A percentile compares a stretch with the other conserved stretches of the same genome.
phyloP scores from a whole-genome alignment of 2,329 filamentous ascomycete species.

The Biscogniauxia mediterranea region DNA sequence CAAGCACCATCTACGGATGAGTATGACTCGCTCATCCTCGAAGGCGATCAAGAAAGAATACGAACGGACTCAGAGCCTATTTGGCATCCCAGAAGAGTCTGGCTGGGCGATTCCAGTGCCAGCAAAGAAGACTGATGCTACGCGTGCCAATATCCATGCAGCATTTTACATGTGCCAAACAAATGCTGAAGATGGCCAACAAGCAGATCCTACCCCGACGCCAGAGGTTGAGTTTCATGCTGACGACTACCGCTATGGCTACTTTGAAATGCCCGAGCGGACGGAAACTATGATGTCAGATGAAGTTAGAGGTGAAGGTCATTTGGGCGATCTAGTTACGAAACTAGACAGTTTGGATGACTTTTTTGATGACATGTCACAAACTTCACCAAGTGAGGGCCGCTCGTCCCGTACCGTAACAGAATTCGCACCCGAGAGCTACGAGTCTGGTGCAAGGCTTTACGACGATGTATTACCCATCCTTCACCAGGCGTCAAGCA shows the following conservation, averaged over 20 bases:
- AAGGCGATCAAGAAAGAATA: slow-evolving; percentile 89
- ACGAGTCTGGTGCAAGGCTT: slow-evolving; percentile 74
- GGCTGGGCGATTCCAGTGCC: slow-evolving; percentile 96
- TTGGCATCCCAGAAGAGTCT: slow-evolving; percentile 92
- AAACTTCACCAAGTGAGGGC: slow-evolving; percentile 60
- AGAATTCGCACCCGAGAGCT: slow-evolving; percentile 62
- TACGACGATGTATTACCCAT: slow-evolving; percentile 94
- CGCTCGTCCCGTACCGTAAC: slow-evolving; percentile 62
- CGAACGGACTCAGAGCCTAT: slow-evolving; percentile 88
- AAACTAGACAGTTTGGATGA: slow-evolving; percentile 78
- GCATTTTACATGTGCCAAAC: slow-evolving; percentile 92
- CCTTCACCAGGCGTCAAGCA: slow-evolving; percentile 78
- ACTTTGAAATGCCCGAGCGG: slow-evolving; percentile 69
- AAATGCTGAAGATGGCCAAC: slow-evolving; percentile 54
- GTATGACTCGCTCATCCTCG: slow-evolving; percentile 88
- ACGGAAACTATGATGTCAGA: slow-evolving; percentile 94
- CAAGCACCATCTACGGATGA: slow-evolving; percentile 94
- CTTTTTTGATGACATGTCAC: slow-evolving; percentile 71
- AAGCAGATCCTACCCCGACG: slow-evolving; percentile 63
- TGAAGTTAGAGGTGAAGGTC: slow-evolving; percentile 67
- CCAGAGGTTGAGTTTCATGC: slow-evolving; percentile 90
- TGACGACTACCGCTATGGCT: slow-evolving; percentile 82
- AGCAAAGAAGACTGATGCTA: slow-evolving; percentile 82
- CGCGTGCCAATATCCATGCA: slow-evolving; percentile 88
- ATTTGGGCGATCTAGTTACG: slow-evolving; percentile 79